Percentiles rank a stretch among this genome's conserved stretches.
Evolutionary conservation across 192 early-diverging fungal species (phyloP).

Genomic region (Backusella sp.): DNA sequence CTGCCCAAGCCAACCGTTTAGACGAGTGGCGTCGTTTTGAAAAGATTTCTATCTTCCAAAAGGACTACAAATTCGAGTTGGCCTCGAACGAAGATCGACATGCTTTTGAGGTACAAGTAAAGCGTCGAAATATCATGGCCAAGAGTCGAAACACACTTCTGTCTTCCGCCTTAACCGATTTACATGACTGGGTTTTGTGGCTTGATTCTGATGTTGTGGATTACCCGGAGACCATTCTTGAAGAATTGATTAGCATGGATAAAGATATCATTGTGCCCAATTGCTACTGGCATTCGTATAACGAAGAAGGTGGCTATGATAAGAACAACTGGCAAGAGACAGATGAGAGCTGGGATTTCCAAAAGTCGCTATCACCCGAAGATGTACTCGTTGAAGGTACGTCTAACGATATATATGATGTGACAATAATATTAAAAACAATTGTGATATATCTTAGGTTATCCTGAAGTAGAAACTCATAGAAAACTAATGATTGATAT

Average conservation of each 20-base stretch:
- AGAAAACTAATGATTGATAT: conserved; percentile 46
- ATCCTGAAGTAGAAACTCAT: conserved; percentile 39
- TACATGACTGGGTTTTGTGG: conserved; percentile 70
- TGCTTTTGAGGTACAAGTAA: conserved; percentile 52
- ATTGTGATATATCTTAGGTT: conserved; percentile 30
- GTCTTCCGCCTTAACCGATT: conserved; percentile 53
- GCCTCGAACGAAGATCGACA: conserved; percentile 54
- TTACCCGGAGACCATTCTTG: conserved; percentile 58
- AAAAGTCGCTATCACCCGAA: conserved; percentile 30
- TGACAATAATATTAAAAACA: neutral
- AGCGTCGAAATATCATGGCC: conserved; percentile 61
- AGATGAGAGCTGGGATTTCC: conserved; percentile 45
- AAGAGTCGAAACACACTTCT: conserved; percentile 62
- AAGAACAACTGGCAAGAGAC: conserved; percentile 73
- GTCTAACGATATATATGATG: neutral
- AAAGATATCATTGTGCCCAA: conserved; percentile 72
- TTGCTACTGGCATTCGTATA: conserved; percentile 40
- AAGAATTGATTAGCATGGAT: conserved; percentile 58
- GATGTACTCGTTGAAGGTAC: conserved; percentile 52
- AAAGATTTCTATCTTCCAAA: conserved; percentile 58
- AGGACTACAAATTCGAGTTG: conserved; percentile 52
- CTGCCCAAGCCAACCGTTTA: conserved; percentile 15
- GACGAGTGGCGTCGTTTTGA: conserved; percentile 49
- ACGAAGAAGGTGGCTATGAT: conserved; percentile 59
- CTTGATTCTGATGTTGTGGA: conserved; percentile 70